Evolutionary conservation across 2,329 filamentous ascomycete species (phyloP).

Genomic region (Chrysosporium keratinophilum): DNA sequence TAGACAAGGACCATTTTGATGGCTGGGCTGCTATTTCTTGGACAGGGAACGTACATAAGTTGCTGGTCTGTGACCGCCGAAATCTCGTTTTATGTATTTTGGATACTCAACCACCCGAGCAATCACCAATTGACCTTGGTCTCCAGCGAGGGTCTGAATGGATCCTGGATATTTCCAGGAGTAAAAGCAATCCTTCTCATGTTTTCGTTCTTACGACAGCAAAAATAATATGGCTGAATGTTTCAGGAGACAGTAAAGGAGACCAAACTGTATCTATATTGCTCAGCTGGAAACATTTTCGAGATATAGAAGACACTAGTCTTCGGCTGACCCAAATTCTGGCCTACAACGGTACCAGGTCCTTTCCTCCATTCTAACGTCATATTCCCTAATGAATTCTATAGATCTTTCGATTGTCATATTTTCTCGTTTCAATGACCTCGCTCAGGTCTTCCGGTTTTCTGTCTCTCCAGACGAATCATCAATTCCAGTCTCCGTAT

Average conservation of each 20-base stretch:
- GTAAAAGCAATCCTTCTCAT: constrained; percentile 33
- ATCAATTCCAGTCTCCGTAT: constrained; percentile 19
- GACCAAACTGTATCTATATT: constrained; percentile 30
- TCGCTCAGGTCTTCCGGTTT: constrained; percentile 28
- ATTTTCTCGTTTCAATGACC: constrained; percentile 31
- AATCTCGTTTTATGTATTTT: constrained; percentile 31
- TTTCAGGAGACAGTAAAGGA: constrained; percentile 23
- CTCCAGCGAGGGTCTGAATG: constrained; percentile 36
- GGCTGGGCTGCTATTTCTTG: constrained; percentile 38
- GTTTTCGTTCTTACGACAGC: constrained; percentile 47
- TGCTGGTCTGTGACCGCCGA: constrained; percentile 46
- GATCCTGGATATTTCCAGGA: constrained; percentile 45
- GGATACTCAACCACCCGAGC: constrained; percentile 19
- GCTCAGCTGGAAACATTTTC: constrained; percentile 46
- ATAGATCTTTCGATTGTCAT: constrained; percentile 32
- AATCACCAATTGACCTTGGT: constrained; percentile 29
- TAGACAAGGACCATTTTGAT: constrained; percentile 26
- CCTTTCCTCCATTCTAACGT: background rate
- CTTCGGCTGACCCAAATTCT: constrained; percentile 33
- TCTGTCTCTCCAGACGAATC: constrained; percentile 20
- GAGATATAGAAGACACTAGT: constrained; percentile 44
- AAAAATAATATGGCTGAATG: constrained; percentile 38
- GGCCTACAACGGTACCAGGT: constrained; percentile 26
- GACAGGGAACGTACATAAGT: constrained; percentile 28
- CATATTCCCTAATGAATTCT: constrained; percentile 12